Percentiles rank a stretch among this genome's conserved stretches.
Evolutionary conservation across 164 flowering plant genomes (phyloP).

Genomic region (Chloranthus sessilifolius): DNA sequence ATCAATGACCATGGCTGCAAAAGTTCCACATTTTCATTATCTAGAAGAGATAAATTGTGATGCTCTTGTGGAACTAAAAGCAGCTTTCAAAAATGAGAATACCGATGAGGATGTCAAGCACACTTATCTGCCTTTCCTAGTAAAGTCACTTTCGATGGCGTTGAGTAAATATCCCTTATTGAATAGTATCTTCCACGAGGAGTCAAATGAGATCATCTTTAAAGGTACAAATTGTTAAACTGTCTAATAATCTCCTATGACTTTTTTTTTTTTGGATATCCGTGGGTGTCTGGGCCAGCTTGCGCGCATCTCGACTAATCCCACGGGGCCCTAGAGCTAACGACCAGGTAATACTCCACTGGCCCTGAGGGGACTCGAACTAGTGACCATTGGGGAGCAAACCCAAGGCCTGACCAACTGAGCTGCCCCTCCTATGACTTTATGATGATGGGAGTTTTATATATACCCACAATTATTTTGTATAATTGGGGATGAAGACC

Average conservation of each 20-base stretch:
- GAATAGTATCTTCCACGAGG: conserved; percentile 85
- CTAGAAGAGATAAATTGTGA: conserved; percentile 90
- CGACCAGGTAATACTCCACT: too few species aligned
- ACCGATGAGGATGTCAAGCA: conserved; percentile 65
- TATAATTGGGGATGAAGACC: conserved; percentile 3
- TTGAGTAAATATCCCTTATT: conserved; percentile 67
- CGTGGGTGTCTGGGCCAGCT: too few species aligned
- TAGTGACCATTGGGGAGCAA: too few species aligned
- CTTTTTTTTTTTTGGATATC: too few species aligned
- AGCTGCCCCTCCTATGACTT: too few species aligned
- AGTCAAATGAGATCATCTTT: conserved; percentile 53
- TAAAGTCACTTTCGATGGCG: conserved; percentile 89
- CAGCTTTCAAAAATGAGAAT: conserved; percentile 59
- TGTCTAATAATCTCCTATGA: too few species aligned
- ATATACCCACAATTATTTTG: not conserved
- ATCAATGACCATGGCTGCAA: conserved; percentile 89
- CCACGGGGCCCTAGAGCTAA: too few species aligned
- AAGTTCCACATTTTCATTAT: conserved; percentile 94
- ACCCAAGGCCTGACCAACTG: too few species aligned
- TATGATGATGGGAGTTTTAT: not conserved
- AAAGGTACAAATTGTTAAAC: conserved; percentile 48
- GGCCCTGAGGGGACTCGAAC: too few species aligned
- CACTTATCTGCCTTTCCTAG: conserved; percentile 73
- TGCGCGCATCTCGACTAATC: too few species aligned
- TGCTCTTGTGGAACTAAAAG: conserved; percentile 67